A percentile compares a stretch with the other conserved stretches of the same genome.
Evolutionary conservation across 2,329 filamentous ascomycete species (phyloP).

Genomic region (Cercospora sp.): DNA sequence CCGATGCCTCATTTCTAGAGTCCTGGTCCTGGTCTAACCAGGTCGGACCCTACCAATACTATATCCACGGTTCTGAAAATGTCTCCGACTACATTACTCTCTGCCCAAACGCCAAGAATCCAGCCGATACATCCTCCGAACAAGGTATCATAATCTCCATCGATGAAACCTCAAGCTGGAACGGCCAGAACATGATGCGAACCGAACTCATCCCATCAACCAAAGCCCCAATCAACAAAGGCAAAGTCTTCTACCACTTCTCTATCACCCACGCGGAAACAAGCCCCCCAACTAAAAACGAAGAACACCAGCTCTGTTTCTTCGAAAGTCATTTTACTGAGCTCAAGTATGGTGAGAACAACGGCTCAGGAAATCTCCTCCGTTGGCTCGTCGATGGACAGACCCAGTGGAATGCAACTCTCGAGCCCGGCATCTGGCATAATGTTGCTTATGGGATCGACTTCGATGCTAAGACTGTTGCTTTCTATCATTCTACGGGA

Average conservation of each 20-base stretch:
- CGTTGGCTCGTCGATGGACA: constrained; percentile 64
- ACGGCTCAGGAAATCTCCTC: constrained; percentile 54
- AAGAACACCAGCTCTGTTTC: constrained; percentile 67
- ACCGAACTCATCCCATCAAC: constrained; percentile 75
- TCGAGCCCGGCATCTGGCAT: constrained; percentile 67
- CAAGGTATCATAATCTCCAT: constrained; percentile 71
- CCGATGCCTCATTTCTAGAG: constrained; percentile 55
- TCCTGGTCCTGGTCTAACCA: constrained; percentile 63
- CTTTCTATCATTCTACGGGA: constrained; percentile 70
- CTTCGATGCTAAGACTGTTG: constrained; percentile 62
- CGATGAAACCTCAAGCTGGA: constrained; percentile 65
- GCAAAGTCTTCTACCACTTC: constrained; percentile 72
- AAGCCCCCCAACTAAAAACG: constrained; percentile 61
- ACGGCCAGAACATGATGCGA: constrained; percentile 69
- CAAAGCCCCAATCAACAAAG: constrained; percentile 62
- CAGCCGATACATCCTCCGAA: constrained; percentile 59
- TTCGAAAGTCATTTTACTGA: constrained; percentile 74
- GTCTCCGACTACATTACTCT: constrained; percentile 64
- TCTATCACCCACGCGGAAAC: constrained; percentile 59
- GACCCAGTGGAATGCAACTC: constrained; percentile 63
- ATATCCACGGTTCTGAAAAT: constrained; percentile 65
- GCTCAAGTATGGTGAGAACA: constrained; percentile 67
- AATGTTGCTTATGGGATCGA: constrained; percentile 75
- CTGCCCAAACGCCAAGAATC: constrained; percentile 62
- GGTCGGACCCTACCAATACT: constrained; percentile 71